These are phyloP conservation scores for Arabidopsis thaliana DNA, from an alignment of 345 rosid genomes.

Conservation along the genomic window DNA sequence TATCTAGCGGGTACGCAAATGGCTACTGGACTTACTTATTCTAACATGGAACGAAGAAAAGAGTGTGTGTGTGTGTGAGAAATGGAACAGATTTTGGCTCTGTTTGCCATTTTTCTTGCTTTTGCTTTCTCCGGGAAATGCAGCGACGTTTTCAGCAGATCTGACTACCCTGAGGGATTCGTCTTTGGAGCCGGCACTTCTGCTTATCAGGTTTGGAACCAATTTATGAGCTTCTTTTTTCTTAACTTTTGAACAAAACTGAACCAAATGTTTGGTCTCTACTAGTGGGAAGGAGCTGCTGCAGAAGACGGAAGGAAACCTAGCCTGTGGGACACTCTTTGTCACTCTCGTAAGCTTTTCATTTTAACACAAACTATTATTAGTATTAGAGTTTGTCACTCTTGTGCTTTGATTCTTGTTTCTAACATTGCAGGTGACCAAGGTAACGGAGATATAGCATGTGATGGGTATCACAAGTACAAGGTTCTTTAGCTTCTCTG, in stretches of 20 bases:
- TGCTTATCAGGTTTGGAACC: constrained; percentile 56
- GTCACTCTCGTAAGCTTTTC: constrained; percentile 47
- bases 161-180: constrained; percentile 60
- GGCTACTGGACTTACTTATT: not conserved
- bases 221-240: not conserved
- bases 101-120: not conserved
- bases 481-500: constrained; percentile 45
- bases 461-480: constrained; percentile 67
- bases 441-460: constrained; percentile 56
- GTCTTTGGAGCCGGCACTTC: constrained; percentile 53
- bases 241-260: not conserved
- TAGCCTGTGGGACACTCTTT: constrained; percentile 62
- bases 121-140: not conserved
- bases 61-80: not conserved
- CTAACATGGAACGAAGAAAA: not conserved
- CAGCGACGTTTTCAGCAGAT: constrained; percentile 44
- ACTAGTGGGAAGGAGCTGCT: constrained; percentile 63
- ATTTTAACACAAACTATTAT: not conserved
- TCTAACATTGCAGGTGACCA: constrained; percentile 18
- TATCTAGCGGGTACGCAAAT: too few relatives aligned
- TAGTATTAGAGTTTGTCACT: not conserved
- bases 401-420: not conserved
- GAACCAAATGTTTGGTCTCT: not conserved
- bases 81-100: not conserved
- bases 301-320: constrained; percentile 60